These are phyloP conservation scores for Byssochlamys sp. DNA, from an alignment of 2,329 filamentous ascomycete species.

Conservation along the genomic window DNA sequence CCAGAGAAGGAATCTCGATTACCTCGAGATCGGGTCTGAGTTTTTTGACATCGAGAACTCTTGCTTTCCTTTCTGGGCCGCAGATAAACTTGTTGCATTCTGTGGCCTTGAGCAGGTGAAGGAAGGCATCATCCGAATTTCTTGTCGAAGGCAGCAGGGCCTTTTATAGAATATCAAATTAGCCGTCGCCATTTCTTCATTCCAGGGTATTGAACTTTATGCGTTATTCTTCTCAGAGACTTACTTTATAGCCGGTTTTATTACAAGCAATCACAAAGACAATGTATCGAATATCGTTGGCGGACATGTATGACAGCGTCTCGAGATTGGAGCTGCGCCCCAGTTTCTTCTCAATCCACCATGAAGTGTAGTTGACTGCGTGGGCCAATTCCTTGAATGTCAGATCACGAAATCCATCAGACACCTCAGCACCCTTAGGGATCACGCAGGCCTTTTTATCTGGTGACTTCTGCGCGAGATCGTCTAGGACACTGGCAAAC, in stretches of 20 bases:
- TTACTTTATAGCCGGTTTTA: slow-evolving; percentile 16
- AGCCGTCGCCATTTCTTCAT: not conserved
- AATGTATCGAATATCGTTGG: slow-evolving; percentile 16
- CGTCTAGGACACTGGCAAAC: slow-evolving; percentile 5
- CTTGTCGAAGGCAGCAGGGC: slow-evolving; percentile 13
- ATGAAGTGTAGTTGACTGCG: slow-evolving; percentile 13
- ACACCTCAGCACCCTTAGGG: slow-evolving; percentile 1
- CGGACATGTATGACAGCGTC: slow-evolving; percentile 16
- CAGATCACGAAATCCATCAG: slow-evolving; percentile 8
- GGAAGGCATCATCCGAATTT: slow-evolving; percentile 12
- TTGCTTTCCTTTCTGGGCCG: slow-evolving; percentile 15
- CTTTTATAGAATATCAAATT: slow-evolving; percentile 1
- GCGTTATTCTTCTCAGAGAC: not conserved
- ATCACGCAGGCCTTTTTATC: slow-evolving; percentile 4
- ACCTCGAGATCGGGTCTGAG: slow-evolving; percentile 4
- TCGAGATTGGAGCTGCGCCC: slow-evolving; percentile 6
- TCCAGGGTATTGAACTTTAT: not conserved
- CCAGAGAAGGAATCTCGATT: slow-evolving; percentile 7
- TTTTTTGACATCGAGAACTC: slow-evolving; percentile 31
- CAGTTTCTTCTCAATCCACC: slow-evolving; percentile 18
- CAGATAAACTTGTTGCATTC: slow-evolving; percentile 16
- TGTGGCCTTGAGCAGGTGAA: slow-evolving; percentile 9
- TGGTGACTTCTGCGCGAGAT: slow-evolving; percentile 3
- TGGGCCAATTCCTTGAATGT: slow-evolving; percentile 12
- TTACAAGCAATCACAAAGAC: slow-evolving; percentile 15